Percentiles rank a stretch among this genome's conserved stretches.
Evolutionary conservation across 2,329 filamentous ascomycete genomes (phyloP).

Genomic region (Thelonectria discophora): DNA sequence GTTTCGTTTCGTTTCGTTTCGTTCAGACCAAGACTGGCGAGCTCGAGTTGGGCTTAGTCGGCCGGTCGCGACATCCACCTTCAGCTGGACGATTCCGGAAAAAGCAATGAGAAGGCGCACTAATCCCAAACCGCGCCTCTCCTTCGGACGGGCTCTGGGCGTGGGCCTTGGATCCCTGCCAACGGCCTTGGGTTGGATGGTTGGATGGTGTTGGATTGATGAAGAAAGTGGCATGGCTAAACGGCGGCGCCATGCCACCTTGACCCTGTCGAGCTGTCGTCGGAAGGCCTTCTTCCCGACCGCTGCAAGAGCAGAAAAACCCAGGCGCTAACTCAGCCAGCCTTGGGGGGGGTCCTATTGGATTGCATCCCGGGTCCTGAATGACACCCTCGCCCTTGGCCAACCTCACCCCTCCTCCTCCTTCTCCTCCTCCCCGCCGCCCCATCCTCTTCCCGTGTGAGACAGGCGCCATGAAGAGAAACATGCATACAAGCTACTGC

Average conservation of each 20-base stretch:
- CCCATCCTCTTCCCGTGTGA: no score
- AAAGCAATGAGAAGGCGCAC: conserved; percentile 17
- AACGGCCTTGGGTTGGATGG: conserved; percentile 13
- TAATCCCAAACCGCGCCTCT: conserved; percentile 6
- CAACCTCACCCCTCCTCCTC: no score
- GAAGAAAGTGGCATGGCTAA: conserved; percentile 13
- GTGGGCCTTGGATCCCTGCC: conserved; percentile 13
- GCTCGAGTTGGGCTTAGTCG: conserved; percentile 8
- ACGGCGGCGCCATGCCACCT: conserved; percentile 21
- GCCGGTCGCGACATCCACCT: conserved; percentile 6
- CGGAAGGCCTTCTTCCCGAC: conserved; percentile 19
- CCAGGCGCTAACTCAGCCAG: neutral
- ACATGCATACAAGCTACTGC: no score
- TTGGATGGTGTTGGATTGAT: conserved; percentile 5
- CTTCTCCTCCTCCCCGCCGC: no score
- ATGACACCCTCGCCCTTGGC: neutral
- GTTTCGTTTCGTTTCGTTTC: conserved; percentile 21
- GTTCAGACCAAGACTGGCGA: neutral
- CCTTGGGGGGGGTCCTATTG: conserved; percentile 12
- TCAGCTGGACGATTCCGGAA: conserved; percentile 22
- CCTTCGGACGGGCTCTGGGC: conserved; percentile 11
- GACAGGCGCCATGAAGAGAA: neutral
- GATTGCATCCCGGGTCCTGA: neutral
- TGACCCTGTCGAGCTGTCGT: conserved; percentile 2
- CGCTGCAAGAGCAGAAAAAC: neutral